These are phyloP conservation scores for Scleroderma bovista DNA, from an alignment of 768 basidiomycete genomes.

Conservation along the genomic window DNA sequence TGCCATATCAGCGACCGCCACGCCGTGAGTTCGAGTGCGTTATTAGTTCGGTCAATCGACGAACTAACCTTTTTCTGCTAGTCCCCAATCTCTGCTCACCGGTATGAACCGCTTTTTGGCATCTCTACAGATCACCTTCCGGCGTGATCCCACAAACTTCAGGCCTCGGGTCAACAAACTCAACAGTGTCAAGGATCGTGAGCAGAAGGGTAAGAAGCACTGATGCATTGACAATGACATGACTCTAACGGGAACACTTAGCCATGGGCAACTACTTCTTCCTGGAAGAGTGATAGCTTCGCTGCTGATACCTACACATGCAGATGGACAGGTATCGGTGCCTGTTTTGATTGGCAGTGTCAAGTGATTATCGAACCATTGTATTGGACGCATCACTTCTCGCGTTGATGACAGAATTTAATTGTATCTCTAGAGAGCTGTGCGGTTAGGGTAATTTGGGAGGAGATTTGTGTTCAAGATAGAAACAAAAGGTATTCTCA, in stretches of 20 bases:
- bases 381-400: background rate
- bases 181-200: conserved; percentile 80
- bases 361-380: background rate
- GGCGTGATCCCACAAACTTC: conserved; percentile 94
- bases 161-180: conserved; percentile 84
- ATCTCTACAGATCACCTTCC: conserved; percentile 95
- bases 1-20: conserved; percentile 83
- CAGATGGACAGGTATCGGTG: background rate
- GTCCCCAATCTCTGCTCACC: conserved; percentile 88
- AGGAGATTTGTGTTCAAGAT: background rate
- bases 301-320: background rate
- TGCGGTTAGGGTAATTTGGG: background rate
- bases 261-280: conserved; percentile 88
- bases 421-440: background rate
- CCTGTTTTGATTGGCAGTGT: background rate
- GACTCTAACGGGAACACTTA: conserved; percentile 24
- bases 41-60: background rate
- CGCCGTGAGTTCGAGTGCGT: conserved; percentile 47
- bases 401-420: background rate
- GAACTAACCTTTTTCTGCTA: conserved; percentile 23
- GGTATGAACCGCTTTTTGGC: conserved; percentile 99
- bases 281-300: conserved; percentile 62
- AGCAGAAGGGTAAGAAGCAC: conserved; percentile 65
- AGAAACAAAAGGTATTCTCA: too few relatives aligned
- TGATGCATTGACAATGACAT: background rate